Conservation (phyloP, 768 basidiomycete genomes). For the Postia placenta region DNA sequence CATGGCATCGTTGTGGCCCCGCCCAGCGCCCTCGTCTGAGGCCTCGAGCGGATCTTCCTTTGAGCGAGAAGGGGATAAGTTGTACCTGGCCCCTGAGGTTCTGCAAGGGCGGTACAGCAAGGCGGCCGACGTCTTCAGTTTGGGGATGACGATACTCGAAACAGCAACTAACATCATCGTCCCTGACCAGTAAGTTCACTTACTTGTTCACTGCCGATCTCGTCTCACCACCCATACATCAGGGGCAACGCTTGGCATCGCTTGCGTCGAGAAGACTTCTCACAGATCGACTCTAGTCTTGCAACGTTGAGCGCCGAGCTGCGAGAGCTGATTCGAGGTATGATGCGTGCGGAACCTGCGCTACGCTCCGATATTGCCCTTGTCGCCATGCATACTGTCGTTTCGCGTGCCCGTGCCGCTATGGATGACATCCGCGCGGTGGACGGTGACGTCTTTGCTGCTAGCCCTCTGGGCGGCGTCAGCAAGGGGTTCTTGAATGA, state of each 20-base stretch:
- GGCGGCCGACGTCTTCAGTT: slow-evolving; percentile 95
- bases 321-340: slow-evolving; percentile 58
- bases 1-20: slow-evolving; percentile 93
- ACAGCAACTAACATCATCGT: slow-evolving; percentile 94
- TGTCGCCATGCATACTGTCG: slow-evolving; percentile 57
- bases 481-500: slow-evolving; percentile 58
- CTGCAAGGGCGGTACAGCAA: slow-evolving; percentile 87
- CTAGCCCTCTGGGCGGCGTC: slow-evolving; percentile 60
- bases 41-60: slow-evolving; percentile 36
- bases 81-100: slow-evolving; percentile 96
- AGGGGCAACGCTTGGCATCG: slow-evolving; percentile 95
- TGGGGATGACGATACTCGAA: slow-evolving; percentile 95
- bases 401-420: slow-evolving; percentile 51
- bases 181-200: slow-evolving; percentile 77
- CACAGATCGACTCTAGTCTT: slow-evolving; percentile 66
- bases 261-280: slow-evolving; percentile 86
- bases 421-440: slow-evolving; percentile 50
- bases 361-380: slow-evolving; percentile 50
- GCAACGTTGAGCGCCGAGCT: slow-evolving; percentile 48
- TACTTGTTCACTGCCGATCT: slow-evolving; percentile 7
- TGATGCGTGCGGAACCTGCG: slow-evolving; percentile 72
- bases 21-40: slow-evolving; percentile 34
- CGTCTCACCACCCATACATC: slow-evolving; percentile 11
- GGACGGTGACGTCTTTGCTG: slow-evolving; percentile 41
- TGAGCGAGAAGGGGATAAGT: slow-evolving; percentile 95